Base-by-base conservation (phyloP, 2,329 filamentous ascomycete species). In the Hypoxylon sp. region DNA sequence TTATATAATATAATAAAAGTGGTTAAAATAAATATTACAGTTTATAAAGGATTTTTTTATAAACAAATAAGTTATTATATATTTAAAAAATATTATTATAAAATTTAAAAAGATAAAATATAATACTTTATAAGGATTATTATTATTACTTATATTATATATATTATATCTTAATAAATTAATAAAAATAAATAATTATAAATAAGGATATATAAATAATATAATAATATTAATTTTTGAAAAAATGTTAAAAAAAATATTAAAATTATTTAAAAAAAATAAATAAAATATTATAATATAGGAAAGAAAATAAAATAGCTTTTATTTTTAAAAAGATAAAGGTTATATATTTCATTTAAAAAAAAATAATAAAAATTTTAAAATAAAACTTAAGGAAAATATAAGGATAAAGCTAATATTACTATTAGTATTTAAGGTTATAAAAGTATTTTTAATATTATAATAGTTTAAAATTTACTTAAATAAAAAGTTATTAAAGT, bases 61-160 rank as follows among this genome's bases (percentile, higher is more conserved):
- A 51, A 50, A 51, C 42, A 50, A 51, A 58, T 39, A 42, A 13
- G 8, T 50, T n/a, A 39, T 39, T 17, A 50, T n/a, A 29, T 26
- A 13, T 9, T 59, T 59, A 39, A 42, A 50, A 50, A 42, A 42
- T 6, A 59, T 8, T 17, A 39, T 17, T n/a, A 39, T 39, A 6
- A 39, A 39, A 17, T 2, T 39, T 5, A 39, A 17, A 42, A 51
- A 50, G 17, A 29, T 50, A 42, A 39, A 59, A 29, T 59, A 31
- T 42, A 42, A 59, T 19, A 59, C 8, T 2, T 42, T 42, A 37
- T 59, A 59, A 59, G 31, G 19, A 10, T 59, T 42, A 35, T 31
- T 13, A 17, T 51, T 50, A 39, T 59, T 19, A 3, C 29, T 51
- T 26, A 59, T 59, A 39, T 51, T 59, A 50, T 59, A 59, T 59